phyloP scores from a whole-genome alignment of 116 monocot genomes.

The Thalassia testudinum region DNA sequence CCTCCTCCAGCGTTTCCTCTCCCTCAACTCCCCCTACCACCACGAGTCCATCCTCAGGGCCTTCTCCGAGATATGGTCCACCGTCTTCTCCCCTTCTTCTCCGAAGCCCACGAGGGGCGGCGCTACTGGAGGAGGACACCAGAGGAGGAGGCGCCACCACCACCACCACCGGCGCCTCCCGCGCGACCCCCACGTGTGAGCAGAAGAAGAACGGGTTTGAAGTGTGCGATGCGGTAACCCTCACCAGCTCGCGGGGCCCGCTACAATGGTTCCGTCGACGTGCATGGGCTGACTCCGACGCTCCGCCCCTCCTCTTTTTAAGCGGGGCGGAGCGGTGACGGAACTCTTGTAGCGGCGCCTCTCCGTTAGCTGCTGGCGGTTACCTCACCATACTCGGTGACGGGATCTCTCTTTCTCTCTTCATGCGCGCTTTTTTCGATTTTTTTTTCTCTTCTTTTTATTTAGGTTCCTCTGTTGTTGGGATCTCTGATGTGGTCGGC shows the following conservation, averaged over 20 bases:
- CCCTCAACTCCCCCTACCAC: slow-evolving; percentile 30
- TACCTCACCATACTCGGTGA: too few relatives aligned
- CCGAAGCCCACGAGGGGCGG: neutral
- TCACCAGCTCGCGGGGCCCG: neutral
- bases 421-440: too few relatives aligned
- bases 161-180: neutral
- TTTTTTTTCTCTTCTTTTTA: too few relatives aligned
- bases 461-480: too few relatives aligned
- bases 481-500: too few relatives aligned
- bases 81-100: slow-evolving; percentile 4
- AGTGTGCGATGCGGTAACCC: neutral
- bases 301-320: too few relatives aligned
- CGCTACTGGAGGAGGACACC: neutral
- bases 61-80: slow-evolving; percentile 28
- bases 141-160: neutral
- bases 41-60: slow-evolving; percentile 28
- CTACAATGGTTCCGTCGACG: slow-evolving; percentile 15
- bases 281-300: neutral
- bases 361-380: too few relatives aligned
- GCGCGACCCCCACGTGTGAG: neutral
- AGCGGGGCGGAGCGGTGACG: too few relatives aligned
- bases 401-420: too few relatives aligned
- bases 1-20: slow-evolving; percentile 25
- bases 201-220: neutral
- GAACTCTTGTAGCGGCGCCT: too few relatives aligned